Conservation (phyloP, 352 stramenopile genomes). For the Phytopythium sindhum region DNA sequence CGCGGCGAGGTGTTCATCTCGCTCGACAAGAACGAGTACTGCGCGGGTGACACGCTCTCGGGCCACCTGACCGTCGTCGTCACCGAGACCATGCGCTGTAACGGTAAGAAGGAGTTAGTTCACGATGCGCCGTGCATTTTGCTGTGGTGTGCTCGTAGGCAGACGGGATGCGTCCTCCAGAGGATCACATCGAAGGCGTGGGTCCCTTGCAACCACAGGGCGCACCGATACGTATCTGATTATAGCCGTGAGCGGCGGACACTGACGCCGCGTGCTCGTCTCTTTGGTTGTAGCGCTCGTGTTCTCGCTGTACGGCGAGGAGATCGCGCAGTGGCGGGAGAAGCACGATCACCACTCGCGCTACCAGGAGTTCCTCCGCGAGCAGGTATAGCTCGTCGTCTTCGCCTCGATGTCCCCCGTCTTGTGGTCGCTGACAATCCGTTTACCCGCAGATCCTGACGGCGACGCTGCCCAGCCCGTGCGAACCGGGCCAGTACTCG, state of each 20-base stretch:
- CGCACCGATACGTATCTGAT: no score
- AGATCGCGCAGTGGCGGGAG: constrained; percentile 69
- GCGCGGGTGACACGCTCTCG: constrained; percentile 49
- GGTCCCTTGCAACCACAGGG: neutral
- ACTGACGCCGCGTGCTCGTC: neutral
- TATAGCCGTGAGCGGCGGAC: neutral
- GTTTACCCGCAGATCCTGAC: constrained; percentile 33
- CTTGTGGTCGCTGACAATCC: neutral
- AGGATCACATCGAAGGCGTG: no score
- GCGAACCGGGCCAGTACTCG: constrained; percentile 61
- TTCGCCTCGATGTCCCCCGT: no score
- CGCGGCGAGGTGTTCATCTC: constrained; percentile 59
- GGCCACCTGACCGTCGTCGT: constrained; percentile 52
- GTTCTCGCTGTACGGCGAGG: constrained; percentile 53
- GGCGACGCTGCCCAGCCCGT: constrained; percentile 43
- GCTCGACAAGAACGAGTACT: constrained; percentile 59
- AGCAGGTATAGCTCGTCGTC: constrained; percentile 30
- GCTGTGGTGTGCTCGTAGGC: neutral
- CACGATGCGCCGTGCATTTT: no score
- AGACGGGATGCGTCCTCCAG: neutral
- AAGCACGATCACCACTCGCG: constrained; percentile 56
- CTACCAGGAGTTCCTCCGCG: constrained; percentile 62
- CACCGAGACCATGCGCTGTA: constrained; percentile 47
- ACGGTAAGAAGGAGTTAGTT: constrained; percentile 39
- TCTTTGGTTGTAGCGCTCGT: constrained; percentile 34